Evolutionary conservation across 345 rosid genomes (phyloP).

Genomic region (Cardiospermum halicacabum): DNA sequence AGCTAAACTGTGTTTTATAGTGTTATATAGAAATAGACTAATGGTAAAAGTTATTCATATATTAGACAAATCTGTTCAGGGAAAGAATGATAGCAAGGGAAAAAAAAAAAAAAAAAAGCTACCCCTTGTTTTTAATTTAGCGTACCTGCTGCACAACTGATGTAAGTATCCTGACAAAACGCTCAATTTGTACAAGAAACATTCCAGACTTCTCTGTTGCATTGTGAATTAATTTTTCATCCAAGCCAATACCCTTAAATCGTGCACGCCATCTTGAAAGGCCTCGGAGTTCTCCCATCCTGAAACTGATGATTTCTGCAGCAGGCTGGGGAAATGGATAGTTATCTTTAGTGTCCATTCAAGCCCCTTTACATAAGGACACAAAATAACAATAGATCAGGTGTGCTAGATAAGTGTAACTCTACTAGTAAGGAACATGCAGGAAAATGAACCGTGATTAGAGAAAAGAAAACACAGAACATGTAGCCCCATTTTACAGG

Average conservation of each 20-base stretch:
- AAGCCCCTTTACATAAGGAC: conserved; percentile 18
- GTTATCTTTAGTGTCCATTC: conserved; percentile 33
- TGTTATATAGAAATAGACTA: background rate
- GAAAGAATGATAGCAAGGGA: background rate
- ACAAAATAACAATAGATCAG: conserved; percentile 15
- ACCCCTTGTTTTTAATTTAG: conserved; percentile 13
- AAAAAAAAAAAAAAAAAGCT: background rate
- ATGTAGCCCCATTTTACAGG: background rate
- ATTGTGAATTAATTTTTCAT: conserved; percentile 55
- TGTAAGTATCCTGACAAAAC: conserved; percentile 76
- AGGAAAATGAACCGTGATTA: background rate
- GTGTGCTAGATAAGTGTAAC: conserved; percentile 5
- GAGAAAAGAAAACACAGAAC: background rate
- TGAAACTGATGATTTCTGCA: conserved; percentile 86
- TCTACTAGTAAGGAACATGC: conserved; percentile 5
- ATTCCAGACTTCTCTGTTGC: conserved; percentile 80
- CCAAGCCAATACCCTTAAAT: conserved; percentile 68
- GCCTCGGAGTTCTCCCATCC: conserved; percentile 92
- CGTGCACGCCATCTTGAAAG: conserved; percentile 93
- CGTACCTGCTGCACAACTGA: conserved; percentile 79
- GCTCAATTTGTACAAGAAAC: conserved; percentile 76
- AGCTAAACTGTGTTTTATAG: background rate
- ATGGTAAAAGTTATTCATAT: conserved; percentile 5
- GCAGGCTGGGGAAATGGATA: conserved; percentile 72
- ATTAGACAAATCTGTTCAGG: background rate